Conservation (phyloP, 78 protist species). For the Trichosphaerium sp. region DNA sequence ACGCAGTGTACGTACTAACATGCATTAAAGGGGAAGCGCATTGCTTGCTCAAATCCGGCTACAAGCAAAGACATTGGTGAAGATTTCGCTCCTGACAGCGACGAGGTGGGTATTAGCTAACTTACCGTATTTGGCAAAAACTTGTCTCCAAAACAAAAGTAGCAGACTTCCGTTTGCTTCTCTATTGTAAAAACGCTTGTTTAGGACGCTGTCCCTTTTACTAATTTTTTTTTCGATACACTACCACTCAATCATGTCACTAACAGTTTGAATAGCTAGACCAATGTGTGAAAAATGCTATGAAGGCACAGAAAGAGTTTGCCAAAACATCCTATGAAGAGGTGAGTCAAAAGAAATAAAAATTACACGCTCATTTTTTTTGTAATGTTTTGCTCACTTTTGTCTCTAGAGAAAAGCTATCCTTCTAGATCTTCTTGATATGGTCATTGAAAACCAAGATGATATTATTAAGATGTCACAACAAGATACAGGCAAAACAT, state of each 20-base stretch:
- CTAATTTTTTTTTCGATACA: slow-evolving; percentile 15
- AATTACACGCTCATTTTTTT: too few relatives aligned
- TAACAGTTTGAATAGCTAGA: slow-evolving; percentile 33
- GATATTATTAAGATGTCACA: slow-evolving; percentile 31
- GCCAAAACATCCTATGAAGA: slow-evolving; percentile 41
- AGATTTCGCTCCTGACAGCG: slow-evolving; percentile 9
- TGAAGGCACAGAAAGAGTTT: slow-evolving; percentile 33
- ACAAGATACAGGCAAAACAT: slow-evolving; percentile 65
- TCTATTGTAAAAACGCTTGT: slow-evolving; percentile 32
- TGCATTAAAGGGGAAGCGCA: too few relatives aligned
- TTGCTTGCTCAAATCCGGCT: too few relatives aligned
- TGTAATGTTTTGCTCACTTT: too few relatives aligned
- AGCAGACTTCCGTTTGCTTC: slow-evolving; percentile 3
- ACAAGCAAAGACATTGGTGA: too few relatives aligned
- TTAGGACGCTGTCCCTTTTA: slow-evolving; percentile 10
- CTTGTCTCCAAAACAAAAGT: background rate
- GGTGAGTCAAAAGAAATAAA: slow-evolving; percentile 24
- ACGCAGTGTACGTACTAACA: too few relatives aligned
- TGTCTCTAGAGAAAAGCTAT: too few relatives aligned
- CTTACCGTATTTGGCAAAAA: background rate
- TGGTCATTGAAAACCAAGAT: slow-evolving; percentile 38
- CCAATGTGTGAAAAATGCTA: slow-evolving; percentile 15
- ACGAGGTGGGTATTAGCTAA: background rate
- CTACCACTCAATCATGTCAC: slow-evolving; percentile 36
- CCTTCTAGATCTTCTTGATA: slow-evolving; percentile 36